Evolutionary conservation across 352 stramenopile species (phyloP), one percentile per base, ranked within the genome.

Genomic region (Globisporangium echinulatum): DNA sequence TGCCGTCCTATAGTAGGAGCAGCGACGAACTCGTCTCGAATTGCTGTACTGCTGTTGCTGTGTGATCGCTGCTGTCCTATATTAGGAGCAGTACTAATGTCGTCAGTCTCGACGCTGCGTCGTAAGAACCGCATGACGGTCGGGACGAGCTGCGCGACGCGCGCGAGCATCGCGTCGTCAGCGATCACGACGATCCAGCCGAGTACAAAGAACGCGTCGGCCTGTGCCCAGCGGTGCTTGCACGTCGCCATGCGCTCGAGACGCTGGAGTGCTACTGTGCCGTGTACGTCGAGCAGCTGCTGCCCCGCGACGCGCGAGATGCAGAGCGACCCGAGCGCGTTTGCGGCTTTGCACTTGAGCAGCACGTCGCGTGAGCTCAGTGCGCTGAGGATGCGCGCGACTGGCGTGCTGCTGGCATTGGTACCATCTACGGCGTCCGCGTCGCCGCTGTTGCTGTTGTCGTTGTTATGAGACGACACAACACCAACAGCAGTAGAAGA

Each of bases 271-370:
- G 87, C 64, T 48, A 60, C 54, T 0, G 68, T 49, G 33, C 79
- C 78, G 51, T 82, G 69, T 5, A 50, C 37, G 58, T 81, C 75
- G 40, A 92, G 63, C 52, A 92, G 57, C 11, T 70, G 69, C 60
- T 90, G 82, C 0, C 82, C 82, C 13, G 82, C 82, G 36, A 92
- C 79, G 6, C 82, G 75, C 4, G 82, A 92, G 56, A 83, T 85
- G 50, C 82, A 90, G 47, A 92, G 61, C 43, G 82, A 85, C 3
- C 82, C 82, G 14, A 92, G 69, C 3, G 82, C 79, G 52, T 83
- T 92, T 10, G 82, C 82, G 6, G 79, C 82, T 57, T 92, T 92
- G 66, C 82, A 92, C 56, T 92, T 92, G 17, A 92, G 69, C 52
- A 79, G 72, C 54, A 92, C 78, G 54, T 92, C 82, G 15, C 82